These are phyloP conservation scores for Mycogone perniciosa DNA, from an alignment of 2,329 filamentous ascomycete species.

Conservation along the genomic window DNA sequence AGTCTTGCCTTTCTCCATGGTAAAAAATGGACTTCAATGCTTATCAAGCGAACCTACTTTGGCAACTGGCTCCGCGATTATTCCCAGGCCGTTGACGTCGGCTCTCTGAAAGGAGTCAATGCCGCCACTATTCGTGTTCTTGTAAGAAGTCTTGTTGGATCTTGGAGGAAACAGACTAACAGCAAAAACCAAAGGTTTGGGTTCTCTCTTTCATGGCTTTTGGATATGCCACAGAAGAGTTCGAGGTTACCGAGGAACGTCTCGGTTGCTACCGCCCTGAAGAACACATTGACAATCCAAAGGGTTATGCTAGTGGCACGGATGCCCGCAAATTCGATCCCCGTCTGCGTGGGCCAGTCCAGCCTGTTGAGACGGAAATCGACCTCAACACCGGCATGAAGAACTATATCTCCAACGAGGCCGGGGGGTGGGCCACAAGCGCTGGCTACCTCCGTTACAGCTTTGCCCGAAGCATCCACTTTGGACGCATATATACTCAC, in stretches of 20 bases:
- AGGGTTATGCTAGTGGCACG: constrained; percentile 76
- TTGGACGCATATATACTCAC: constrained; percentile 65
- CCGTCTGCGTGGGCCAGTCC: constrained; percentile 74
- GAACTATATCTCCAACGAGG: constrained; percentile 95
- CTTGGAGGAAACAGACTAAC: constrained; percentile 1
- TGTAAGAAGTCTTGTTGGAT: constrained; percentile 29
- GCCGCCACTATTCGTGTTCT: constrained; percentile 72
- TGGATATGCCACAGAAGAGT: constrained; percentile 80
- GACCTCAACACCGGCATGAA: constrained; percentile 88
- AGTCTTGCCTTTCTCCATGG: constrained; percentile 70
- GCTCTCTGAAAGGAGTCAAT: constrained; percentile 71
- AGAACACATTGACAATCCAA: constrained; percentile 69
- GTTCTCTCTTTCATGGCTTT: constrained; percentile 75
- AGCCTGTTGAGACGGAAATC: constrained; percentile 63
- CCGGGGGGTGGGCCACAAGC: constrained; percentile 82
- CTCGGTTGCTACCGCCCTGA: constrained; percentile 77
- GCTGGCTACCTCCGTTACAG: constrained; percentile 76
- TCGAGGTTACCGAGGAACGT: constrained; percentile 74
- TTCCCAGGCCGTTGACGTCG: constrained; percentile 75
- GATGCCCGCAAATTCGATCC: constrained; percentile 80
- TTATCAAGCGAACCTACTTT: constrained; percentile 74
- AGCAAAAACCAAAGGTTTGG: constrained; percentile 49
- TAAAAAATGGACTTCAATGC: constrained; percentile 78
- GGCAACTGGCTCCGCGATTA: constrained; percentile 86
- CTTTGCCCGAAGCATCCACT: constrained; percentile 68